These are phyloP conservation scores for Leucocoprinus sp. DNA, from an alignment of 768 basidiomycete genomes.

Conservation along the genomic window DNA sequence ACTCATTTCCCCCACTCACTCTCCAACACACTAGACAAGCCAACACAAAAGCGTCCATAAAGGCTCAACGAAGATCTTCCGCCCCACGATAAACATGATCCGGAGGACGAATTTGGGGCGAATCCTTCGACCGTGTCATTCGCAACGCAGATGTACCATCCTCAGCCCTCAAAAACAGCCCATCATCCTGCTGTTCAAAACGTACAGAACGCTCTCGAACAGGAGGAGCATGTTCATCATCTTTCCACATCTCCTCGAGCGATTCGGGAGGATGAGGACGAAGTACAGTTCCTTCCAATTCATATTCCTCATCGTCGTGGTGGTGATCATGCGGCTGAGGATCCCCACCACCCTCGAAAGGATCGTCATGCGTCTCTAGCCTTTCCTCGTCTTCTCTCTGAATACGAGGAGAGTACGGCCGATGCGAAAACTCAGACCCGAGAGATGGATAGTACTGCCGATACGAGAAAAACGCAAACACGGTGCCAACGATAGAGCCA, in stretches of 20 bases:
- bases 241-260: constrained; percentile 11
- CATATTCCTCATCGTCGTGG: constrained; percentile 19
- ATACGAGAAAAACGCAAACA: constrained; percentile 68
- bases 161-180: neutral
- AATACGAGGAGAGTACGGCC: constrained; percentile 66
- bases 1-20: too few species aligned
- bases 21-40: too few species aligned
- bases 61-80: too few species aligned
- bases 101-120: constrained; percentile 2
- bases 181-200: neutral
- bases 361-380: constrained; percentile 29
- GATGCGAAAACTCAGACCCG: constrained; percentile 50
- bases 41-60: too few species aligned
- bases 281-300: constrained; percentile 23
- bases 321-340: constrained; percentile 10
- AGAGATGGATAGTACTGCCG: constrained; percentile 80
- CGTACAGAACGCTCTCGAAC: neutral
- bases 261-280: constrained; percentile 17
- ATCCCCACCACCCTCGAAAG: constrained; percentile 5
- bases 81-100: too few species aligned
- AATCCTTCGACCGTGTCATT: neutral
- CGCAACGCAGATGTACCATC: neutral
- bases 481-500: constrained; percentile 67
- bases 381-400: constrained; percentile 33
- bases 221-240: constrained; percentile 7